phyloP scores from a whole-genome alignment of 1,139 yeast genomes.

The Blastobotrys serpentis region DNA sequence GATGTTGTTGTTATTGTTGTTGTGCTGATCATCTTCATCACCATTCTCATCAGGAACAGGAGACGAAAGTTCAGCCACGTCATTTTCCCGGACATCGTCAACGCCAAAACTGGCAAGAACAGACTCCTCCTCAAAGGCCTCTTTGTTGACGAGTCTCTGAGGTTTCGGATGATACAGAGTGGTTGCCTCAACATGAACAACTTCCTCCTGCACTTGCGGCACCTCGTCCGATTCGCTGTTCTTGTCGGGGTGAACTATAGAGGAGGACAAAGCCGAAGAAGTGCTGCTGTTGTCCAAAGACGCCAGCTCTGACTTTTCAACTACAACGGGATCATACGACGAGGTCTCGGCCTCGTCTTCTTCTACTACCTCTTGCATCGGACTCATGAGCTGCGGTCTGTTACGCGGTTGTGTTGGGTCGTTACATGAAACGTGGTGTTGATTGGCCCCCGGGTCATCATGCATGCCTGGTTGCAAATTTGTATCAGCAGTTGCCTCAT shows the following conservation, averaged over 20 bases:
- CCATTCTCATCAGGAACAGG: not conserved
- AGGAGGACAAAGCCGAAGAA: too few species aligned
- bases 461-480: not conserved
- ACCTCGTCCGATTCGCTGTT: constrained; percentile 5
- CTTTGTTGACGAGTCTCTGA: constrained; percentile 21
- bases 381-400: not conserved
- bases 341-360: not conserved
- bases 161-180: constrained; percentile 30
- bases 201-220: constrained; percentile 5
- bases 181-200: constrained; percentile 14
- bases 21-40: not conserved
- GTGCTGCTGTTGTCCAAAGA: too few species aligned
- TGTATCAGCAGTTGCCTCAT: constrained; percentile 9
- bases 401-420: not conserved
- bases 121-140: constrained; percentile 21
- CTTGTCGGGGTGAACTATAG: too few species aligned
- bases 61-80: not conserved
- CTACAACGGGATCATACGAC: constrained; percentile 6
- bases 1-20: not conserved
- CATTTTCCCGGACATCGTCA: constrained; percentile 13
- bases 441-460: not conserved
- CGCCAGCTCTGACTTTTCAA: not conserved
- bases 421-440: not conserved
- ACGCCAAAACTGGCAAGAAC: too few species aligned
- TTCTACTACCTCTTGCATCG: not conserved